A percentile compares a stretch with the other conserved stretches of the same genome.
Conservation (phyloP, 306 rosid genomes). For the Abrus precatorius region DNA sequence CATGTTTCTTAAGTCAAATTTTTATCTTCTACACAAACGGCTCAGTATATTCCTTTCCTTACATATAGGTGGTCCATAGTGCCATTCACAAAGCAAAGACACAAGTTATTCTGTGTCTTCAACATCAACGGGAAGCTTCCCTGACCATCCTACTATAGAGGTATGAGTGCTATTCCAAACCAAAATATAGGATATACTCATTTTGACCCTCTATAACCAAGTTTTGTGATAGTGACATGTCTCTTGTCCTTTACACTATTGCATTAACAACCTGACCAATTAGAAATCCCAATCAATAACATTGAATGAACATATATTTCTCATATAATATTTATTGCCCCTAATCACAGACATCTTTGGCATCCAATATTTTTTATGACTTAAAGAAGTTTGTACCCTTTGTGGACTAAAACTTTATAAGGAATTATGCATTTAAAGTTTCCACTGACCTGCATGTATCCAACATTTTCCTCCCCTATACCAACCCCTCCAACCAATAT, state of each 20-base stretch:
- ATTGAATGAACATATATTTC: constrained; percentile 9
- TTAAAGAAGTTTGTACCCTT: constrained; percentile 5
- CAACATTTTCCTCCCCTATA: constrained; percentile 88
- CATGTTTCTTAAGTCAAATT: constrained; percentile 35
- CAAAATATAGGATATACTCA: neutral
- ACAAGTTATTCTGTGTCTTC: neutral
- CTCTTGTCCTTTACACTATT: constrained; percentile 13
- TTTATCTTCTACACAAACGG: constrained; percentile 26
- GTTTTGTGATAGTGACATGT: neutral
- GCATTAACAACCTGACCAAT: constrained; percentile 31
- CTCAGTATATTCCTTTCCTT: neutral
- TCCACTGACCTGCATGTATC: constrained; percentile 93
- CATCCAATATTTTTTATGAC: constrained; percentile 27
- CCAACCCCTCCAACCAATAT: constrained; percentile 92
- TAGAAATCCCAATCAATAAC: constrained; percentile 29
- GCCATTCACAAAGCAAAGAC: constrained; percentile 34
- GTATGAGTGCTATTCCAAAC: constrained; percentile 11
- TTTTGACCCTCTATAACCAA: constrained; percentile 1
- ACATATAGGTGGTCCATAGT: constrained; percentile 27
- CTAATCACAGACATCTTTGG: constrained; percentile 1
- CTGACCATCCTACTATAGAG: constrained; percentile 28
- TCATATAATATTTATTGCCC: neutral
- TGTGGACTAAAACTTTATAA: constrained; percentile 21
- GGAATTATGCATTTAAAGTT: constrained; percentile 2
- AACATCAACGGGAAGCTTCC: constrained; percentile 29